Percentiles rank a stretch among this genome's conserved stretches.
Evolutionary conservation across 371 early-diverging fungal species (phyloP).

Genomic region (Mucor piriformis): DNA sequence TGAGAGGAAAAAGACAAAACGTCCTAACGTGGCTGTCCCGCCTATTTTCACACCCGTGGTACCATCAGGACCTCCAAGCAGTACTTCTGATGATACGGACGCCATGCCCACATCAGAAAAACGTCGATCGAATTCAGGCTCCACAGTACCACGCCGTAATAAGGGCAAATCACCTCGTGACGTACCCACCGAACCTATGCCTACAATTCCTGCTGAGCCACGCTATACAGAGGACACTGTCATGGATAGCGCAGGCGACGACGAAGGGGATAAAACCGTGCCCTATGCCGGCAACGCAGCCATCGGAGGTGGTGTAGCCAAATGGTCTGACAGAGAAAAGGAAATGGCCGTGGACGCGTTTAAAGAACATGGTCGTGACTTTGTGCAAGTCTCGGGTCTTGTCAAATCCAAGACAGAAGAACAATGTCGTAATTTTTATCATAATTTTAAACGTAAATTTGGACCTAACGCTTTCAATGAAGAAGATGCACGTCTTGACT

Average conservation of each 20-base stretch:
- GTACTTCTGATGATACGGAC: conserved; percentile 26
- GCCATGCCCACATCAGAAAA: conserved; percentile 19
- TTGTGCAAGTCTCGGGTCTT: conserved; percentile 66
- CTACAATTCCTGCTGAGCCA: not conserved
- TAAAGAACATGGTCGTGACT: conserved; percentile 74
- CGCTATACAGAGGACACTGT: conserved; percentile 2
- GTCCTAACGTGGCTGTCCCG: conserved; percentile 1
- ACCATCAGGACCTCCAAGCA: conserved; percentile 13
- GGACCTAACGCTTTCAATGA: conserved; percentile 67
- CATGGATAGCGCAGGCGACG: conserved; percentile 11
- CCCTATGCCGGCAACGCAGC: not conserved
- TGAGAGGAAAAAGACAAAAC: conserved; percentile 36
- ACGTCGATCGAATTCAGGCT: conserved; percentile 5
- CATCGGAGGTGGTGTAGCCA: conserved; percentile 39
- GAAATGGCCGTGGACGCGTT: conserved; percentile 76
- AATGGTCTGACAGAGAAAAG: conserved; percentile 80
- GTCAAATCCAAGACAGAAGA: conserved; percentile 82
- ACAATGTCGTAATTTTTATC: conserved; percentile 81
- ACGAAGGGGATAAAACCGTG: conserved; percentile 36
- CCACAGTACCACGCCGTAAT: conserved; percentile 4
- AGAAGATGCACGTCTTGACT: conserved; percentile 23
- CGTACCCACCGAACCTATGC: not conserved
- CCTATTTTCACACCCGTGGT: not conserved
- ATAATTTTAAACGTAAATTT: conserved; percentile 72
- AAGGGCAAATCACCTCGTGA: conserved; percentile 39